Percentiles rank a stretch among this genome's conserved stretches.
Conservation (phyloP, 2,329 filamentous ascomycete genomes). For the Sporothrix luriei region DNA sequence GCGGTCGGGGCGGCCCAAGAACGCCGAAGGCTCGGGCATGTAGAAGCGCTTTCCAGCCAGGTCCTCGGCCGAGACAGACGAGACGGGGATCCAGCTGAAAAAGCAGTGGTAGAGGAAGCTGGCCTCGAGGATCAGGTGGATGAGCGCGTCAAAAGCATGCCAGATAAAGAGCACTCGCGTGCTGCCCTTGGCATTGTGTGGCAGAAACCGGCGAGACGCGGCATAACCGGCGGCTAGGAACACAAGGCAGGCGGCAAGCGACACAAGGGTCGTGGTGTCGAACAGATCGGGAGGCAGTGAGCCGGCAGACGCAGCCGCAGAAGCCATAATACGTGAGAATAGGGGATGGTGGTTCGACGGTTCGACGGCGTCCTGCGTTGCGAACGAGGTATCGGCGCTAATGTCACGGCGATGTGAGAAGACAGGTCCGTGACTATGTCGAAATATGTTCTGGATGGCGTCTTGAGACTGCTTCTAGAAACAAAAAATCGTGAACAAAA, state of each 20-base stretch:
- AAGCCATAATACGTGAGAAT: slow-evolving; percentile 24
- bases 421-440: not conserved
- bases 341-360: no score
- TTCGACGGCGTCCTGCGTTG: not conserved
- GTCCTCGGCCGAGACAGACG: slow-evolving; percentile 41
- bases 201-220: slow-evolving; percentile 52
- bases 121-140: slow-evolving; percentile 89
- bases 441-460: not conserved
- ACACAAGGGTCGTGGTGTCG: slow-evolving; percentile 62
- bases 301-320: slow-evolving; percentile 18
- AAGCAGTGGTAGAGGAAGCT: slow-evolving; percentile 94
- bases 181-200: slow-evolving; percentile 61
- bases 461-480: not conserved
- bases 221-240: slow-evolving; percentile 56
- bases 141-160: slow-evolving; percentile 91
- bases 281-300: slow-evolving; percentile 58
- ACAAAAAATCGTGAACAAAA: not conserved
- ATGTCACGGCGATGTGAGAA: not conserved
- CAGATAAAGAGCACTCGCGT: slow-evolving; percentile 84
- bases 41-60: slow-evolving; percentile 45
- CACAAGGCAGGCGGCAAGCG: slow-evolving; percentile 58
- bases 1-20: slow-evolving; percentile 52
- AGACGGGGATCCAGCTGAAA: slow-evolving; percentile 59
- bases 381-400: no score
- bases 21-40: slow-evolving; percentile 51